phyloP scores from a whole-genome alignment of 352 stramenopile genomes.

The Globisporangium abappressorium region DNA sequence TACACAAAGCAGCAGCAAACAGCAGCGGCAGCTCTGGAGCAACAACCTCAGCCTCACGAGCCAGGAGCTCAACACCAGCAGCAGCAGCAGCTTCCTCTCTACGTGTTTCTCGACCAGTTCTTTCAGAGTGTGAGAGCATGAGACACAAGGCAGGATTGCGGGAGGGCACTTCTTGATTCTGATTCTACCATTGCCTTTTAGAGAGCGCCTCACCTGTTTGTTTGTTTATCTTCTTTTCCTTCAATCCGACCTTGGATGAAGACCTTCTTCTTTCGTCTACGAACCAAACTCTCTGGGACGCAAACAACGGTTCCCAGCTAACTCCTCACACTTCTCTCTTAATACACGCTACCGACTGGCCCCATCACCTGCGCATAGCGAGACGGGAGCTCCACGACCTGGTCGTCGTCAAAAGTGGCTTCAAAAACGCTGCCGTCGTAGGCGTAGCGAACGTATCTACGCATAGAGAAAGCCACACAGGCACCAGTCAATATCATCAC shows the following conservation, averaged over 20 bases:
- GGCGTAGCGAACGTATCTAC: conserved; percentile 75
- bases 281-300: background rate
- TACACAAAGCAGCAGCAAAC: background rate
- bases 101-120: background rate
- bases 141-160: background rate
- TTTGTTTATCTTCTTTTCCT: background rate
- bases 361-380: conserved; percentile 73
- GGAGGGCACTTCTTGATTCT: no score
- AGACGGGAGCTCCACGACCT: conserved; percentile 69
- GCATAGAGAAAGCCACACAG: background rate
- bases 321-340: conserved; percentile 7
- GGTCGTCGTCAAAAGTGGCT: conserved; percentile 75
- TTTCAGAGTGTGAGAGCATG: background rate
- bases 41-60: background rate
- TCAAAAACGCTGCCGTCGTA: conserved; percentile 75
- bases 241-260: background rate
- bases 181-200: background rate
- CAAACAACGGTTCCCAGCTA: no score
- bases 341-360: conserved; percentile 59
- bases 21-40: background rate
- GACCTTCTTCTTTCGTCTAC: background rate
- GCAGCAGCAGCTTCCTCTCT: background rate
- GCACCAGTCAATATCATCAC: background rate
- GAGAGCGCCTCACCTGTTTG: background rate
- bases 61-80: background rate